phyloP scores from a whole-genome alignment of 2,329 filamentous ascomycete species.

The Penicillium sp. region DNA sequence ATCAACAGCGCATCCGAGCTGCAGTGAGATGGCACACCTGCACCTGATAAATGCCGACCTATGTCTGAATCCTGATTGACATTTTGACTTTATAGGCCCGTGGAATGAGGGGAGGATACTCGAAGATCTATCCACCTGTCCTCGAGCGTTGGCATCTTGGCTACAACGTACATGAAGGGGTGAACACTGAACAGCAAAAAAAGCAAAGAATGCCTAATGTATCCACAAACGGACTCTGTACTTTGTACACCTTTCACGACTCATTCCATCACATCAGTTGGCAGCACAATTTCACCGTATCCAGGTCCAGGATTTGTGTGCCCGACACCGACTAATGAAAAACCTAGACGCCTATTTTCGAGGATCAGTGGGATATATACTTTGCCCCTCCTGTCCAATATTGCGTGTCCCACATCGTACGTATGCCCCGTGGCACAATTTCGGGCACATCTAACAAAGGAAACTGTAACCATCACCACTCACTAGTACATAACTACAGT shows the following conservation, averaged over 20 bases:
- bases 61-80: conserved; percentile 5
- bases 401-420: background rate
- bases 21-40: conserved; percentile 24
- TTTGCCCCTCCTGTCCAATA: background rate
- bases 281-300: background rate
- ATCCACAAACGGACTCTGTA: background rate
- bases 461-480: background rate
- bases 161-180: background rate
- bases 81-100: background rate
- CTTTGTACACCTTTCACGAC: background rate
- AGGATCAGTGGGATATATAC: background rate
- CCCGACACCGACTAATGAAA: background rate
- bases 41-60: conserved; percentile 1
- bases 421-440: background rate
- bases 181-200: background rate
- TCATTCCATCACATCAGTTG: background rate
- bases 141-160: background rate
- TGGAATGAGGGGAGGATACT: conserved; percentile 2
- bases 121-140: conserved; percentile 1
- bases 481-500: too few relatives aligned
- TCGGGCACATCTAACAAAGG: background rate
- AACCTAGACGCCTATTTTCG: background rate
- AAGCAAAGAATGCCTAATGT: background rate
- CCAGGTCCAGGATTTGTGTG: background rate
- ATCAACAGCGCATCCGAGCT: conserved; percentile 1